Evolutionary conservation across 441 rosid genomes (phyloP).

Genomic region (Caryocar brasiliense): DNA sequence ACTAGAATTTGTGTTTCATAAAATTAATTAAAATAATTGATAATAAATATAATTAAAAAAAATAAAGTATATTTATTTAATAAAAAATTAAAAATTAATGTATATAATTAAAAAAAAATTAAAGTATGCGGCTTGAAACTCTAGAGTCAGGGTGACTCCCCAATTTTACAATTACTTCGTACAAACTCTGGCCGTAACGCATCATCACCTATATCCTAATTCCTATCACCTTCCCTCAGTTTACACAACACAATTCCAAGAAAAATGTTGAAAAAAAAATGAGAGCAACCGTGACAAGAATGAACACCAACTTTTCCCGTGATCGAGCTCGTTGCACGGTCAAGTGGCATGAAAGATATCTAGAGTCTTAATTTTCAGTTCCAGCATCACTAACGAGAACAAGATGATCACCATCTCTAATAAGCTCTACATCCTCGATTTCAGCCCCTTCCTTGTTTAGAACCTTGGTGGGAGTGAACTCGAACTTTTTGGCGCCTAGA

Average conservation of each 20-base stretch:
- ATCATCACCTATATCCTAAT: not conserved
- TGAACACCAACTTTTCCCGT: not conserved
- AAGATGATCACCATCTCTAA: slow-evolving; percentile 85
- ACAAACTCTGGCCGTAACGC: no score
- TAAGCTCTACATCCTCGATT: slow-evolving; percentile 58
- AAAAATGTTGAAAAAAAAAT: not conserved
- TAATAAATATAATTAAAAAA: no score
- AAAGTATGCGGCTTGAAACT: no score
- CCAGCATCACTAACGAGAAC: slow-evolving; percentile 30
- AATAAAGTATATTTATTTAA: no score
- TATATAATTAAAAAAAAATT: no score
- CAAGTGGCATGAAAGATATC: no score
- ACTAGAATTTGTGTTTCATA: no score
- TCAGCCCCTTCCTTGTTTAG: slow-evolving; percentile 57
- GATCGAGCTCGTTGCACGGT: not conserved
- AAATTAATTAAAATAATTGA: no score
- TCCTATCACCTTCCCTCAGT: not conserved
- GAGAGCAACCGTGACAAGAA: not conserved
- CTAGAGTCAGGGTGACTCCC: no score
- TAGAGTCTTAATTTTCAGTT: not conserved
- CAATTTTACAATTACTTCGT: no score
- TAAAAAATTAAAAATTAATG: no score
- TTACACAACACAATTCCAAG: not conserved
- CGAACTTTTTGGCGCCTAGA: slow-evolving; percentile 50
- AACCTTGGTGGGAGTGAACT: slow-evolving; percentile 38